Evolutionary conservation across 768 basidiomycete species (phyloP), one percentile per base, ranked within the genome.

Genomic region (Termitomyces sp.): DNA sequence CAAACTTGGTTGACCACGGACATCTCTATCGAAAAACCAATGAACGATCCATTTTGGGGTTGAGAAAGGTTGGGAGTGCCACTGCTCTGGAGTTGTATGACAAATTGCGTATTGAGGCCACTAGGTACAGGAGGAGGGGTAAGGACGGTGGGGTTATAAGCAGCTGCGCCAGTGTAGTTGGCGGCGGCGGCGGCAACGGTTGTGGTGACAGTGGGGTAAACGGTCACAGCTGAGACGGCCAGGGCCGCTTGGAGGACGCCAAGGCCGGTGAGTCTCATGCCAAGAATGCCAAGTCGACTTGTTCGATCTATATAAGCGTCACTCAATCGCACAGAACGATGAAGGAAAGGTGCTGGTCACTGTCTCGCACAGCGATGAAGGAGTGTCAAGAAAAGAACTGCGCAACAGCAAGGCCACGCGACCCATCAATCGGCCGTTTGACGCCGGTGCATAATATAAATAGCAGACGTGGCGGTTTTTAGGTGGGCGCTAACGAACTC

Each of bases 21-120:
- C 73, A 86, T 76, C 68, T 88, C 86, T 31, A 88, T 73, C 1
- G 78, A 80, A 60, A 86, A 87, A 0, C 86, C 86, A 51, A 84
- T 67, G 57, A 79, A 79, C 2, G 68, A 64, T 41, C 75, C 78
- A 34, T 64, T 66, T 54, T 75, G 74, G 2, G 49, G 50, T 7
- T 59, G 45, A 18, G 60, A 61, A 4, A 61, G 28, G 13, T 55
- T 55, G 3, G 5, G 16, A 4, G 61, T 59, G 39, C 61, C 61
- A 22, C 54, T 54, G 42, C 37, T 56, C 42, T 56, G 51, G 20
- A 87, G 66, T 57, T 78, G 73, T 8, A 86, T 66, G 26, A 62
- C 62, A 64, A 86, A 83, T 31, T 75, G 68, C 1, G 74, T 77
- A 20, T 74, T 66, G 5, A 75, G 63, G 6, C 77, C 74, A 49